phyloP scores from a whole-genome alignment of 1,284 basidiomycete genomes.

The Hypsizygus ulmarius region DNA sequence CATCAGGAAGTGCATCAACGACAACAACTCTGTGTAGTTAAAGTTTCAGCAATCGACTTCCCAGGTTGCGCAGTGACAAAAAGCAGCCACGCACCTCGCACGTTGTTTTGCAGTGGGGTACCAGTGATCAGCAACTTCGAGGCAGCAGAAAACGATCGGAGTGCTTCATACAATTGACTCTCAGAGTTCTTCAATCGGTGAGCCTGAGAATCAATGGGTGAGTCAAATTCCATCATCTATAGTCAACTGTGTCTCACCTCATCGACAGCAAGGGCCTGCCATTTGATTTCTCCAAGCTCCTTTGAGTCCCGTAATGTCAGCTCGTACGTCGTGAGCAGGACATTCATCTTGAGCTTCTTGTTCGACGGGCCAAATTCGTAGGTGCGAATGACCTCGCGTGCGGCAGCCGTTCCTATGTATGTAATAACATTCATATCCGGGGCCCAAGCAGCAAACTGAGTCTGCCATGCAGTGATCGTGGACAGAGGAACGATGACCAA shows the following conservation, averaged over 20 bases:
- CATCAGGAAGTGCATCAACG: slow-evolving; percentile 98
- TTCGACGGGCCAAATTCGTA: slow-evolving; percentile 89
- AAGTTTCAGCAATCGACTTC: slow-evolving; percentile 1
- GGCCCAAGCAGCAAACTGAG: slow-evolving; percentile 93
- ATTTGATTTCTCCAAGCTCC: slow-evolving; percentile 92
- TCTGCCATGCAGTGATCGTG: slow-evolving; percentile 98
- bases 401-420: slow-evolving; percentile 89
- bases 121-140: slow-evolving; percentile 97
- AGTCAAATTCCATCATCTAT: slow-evolving; percentile 6
- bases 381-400: slow-evolving; percentile 88
- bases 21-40: slow-evolving; percentile 73
- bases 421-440: slow-evolving; percentile 97
- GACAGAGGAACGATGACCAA: slow-evolving; percentile 97
- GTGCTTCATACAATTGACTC: slow-evolving; percentile 94
- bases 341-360: slow-evolving; percentile 95
- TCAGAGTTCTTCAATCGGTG: slow-evolving; percentile 98
- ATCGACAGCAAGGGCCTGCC: slow-evolving; percentile 96
- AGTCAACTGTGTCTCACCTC: slow-evolving; percentile 56
- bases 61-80: not conserved
- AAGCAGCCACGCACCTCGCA: slow-evolving; percentile 71
- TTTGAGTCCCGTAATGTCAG: slow-evolving; percentile 89
- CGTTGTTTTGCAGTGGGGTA: slow-evolving; percentile 98
- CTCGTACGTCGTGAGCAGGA: slow-evolving; percentile 97
- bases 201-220: slow-evolving; percentile 50
- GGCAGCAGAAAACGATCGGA: slow-evolving; percentile 85